Base-by-base conservation (phyloP, 208 protist species). In the Wallacemonas collosoma region DNA sequence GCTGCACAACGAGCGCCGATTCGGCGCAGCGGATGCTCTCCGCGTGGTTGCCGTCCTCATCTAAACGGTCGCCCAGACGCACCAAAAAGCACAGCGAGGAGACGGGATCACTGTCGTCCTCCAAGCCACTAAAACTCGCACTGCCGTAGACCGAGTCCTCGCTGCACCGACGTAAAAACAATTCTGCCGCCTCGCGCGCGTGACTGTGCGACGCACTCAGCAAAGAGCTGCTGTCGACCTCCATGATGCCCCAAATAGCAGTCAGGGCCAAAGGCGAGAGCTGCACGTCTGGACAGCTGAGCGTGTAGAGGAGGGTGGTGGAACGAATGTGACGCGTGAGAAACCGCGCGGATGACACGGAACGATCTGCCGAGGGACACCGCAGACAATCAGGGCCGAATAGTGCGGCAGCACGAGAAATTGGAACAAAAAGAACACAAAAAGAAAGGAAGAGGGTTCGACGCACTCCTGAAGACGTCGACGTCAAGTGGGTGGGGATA, bases 1-100 rank as follows among this genome's bases (percentile, higher is more conserved):
- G 72, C 1, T 87, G 86, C 38, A 93, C 76, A 48, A 96, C 57
- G 58, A 96, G 73, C 41, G 87, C 89, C 14, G 89, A 85, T 72
- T 96, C 89, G 0, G 78, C 75, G 45, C 89, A 89, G 63, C 91
- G 91, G 26, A 95, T 72, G 50, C 82, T 88, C 73, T 96, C 92
- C 4, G 79, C 66, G 47, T 83, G 62, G 74, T 96, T 96, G 5
- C 86, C 88, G 15, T 94, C 80, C 15, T 85, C 65, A 51, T 90
- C 86, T 14, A 96, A 85, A 45, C 74, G 72, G 6, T 68, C 48
- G 11, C 85, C 62, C 80, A 94, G 88, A 36, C 83, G 71, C 15
- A 87, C 61, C 1, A 96, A 69, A 70, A 96, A 96, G 45, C 74
- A 75, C 12, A 93, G 58, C 7, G 86, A 83, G 8, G 76, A 75